Percentiles rank a stretch among this genome's conserved stretches.
Evolutionary conservation across 2,329 filamentous ascomycete genomes (phyloP).

Genomic region (Nigrospora osmanthi): DNA sequence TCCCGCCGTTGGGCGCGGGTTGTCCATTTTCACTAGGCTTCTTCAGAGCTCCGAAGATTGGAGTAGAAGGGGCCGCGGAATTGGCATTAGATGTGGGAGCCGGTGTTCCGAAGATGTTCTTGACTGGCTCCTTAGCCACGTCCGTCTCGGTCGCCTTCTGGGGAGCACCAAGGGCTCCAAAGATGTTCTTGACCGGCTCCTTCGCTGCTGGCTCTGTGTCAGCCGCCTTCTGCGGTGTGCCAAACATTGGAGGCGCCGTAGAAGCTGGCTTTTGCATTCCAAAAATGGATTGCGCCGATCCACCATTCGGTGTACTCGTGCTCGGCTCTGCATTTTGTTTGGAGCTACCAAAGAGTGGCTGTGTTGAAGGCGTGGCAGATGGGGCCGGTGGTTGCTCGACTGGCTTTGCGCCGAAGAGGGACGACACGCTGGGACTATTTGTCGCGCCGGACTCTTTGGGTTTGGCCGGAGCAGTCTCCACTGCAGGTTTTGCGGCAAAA

Average conservation of each 20-base stretch:
- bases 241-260: slow-evolving; percentile 7
- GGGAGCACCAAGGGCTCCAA: slow-evolving; percentile 4
- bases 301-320: slow-evolving; percentile 9
- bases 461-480: slow-evolving; percentile 1
- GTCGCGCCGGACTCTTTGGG: neutral
- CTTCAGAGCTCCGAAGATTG: slow-evolving; percentile 7
- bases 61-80: slow-evolving; percentile 7
- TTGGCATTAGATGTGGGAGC: slow-evolving; percentile 5
- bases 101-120: slow-evolving; percentile 4
- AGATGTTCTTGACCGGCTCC: slow-evolving; percentile 7
- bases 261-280: slow-evolving; percentile 8
- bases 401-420: slow-evolving; percentile 26
- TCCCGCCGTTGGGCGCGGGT: neutral
- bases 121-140: slow-evolving; percentile 4
- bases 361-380: slow-evolving; percentile 7
- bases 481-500: slow-evolving; percentile 27
- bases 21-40: slow-evolving; percentile 3
- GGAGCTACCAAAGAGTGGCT: slow-evolving; percentile 11
- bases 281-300: slow-evolving; percentile 12
- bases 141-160: slow-evolving; percentile 5
- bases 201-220: slow-evolving; percentile 5
- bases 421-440: slow-evolving; percentile 1
- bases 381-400: slow-evolving; percentile 8
- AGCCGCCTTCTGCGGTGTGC: slow-evolving; percentile 4
- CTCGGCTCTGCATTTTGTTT: slow-evolving; percentile 8